Base-by-base conservation (phyloP, 1,284 basidiomycete genomes). In the Rhodotorula sp. region DNA sequence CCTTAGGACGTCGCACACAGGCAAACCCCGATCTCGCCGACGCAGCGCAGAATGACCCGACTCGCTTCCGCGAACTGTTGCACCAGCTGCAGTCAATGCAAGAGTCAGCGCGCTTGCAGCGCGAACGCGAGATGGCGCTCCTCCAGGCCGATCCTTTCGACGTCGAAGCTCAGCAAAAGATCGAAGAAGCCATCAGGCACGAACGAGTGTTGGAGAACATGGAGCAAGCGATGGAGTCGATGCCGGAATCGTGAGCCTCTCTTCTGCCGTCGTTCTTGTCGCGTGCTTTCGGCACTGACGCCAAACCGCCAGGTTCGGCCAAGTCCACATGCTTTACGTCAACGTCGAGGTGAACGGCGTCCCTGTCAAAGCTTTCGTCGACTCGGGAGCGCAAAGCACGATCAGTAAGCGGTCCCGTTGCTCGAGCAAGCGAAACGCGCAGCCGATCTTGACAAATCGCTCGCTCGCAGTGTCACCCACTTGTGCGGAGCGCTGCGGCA, bases 311-410 rank as follows among this genome's bases (percentile, higher is more conserved):
- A 81, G 70, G 72, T 99, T 99, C 81, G 97, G 93, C 23, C 86
- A 89, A 69, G 97, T 99, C 18, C 91, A 88, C 2, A 99, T 99
- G 97, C 89, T 99, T 62, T 99, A 95, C 70, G 77, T 84, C 75
- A 77, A 84, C 62, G 89, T 95, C 0, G 94, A 97, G 79, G 93
- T 99, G 5, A 99, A 99, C 78, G 91, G 91, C 0, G 85, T 86
- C 65, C 88, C 89, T 1, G 88, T 98, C 50, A 97, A 95, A 80
- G 97, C 97, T 0, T 99, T 99, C 79, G 97, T 99, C 34, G 95
- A 99, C 80, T 95, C 93, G 75, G 95, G 95, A 38, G 95, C 97
- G 5, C 97, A 99, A 78, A 88, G 89, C 67, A 98, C 95, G 0
- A 97, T 98, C 83, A 97, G 93, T 95, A 75, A 80, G 38, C 38